phyloP scores from a whole-genome alignment of 2,329 filamentous ascomycete species.

The Aspergillus cejpii region DNA sequence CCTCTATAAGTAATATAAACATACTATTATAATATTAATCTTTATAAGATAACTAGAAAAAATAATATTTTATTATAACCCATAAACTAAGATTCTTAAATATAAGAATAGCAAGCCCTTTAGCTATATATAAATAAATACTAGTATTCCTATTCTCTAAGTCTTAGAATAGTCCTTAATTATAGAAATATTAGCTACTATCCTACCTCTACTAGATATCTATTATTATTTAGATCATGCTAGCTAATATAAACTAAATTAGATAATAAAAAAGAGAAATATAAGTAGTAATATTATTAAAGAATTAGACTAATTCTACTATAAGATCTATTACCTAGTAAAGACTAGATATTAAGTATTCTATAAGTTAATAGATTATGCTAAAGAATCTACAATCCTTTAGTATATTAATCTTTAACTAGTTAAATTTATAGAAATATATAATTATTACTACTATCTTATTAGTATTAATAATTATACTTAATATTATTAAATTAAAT shows the following conservation, averaged over 20 bases:
- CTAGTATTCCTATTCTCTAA: too few relatives aligned
- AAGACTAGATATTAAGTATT: not conserved
- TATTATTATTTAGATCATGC: not conserved
- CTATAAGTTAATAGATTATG: not conserved
- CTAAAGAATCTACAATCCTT: not conserved
- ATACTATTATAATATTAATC: too few relatives aligned
- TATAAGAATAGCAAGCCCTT: too few relatives aligned
- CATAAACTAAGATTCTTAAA: too few relatives aligned
- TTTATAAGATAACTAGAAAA: too few relatives aligned
- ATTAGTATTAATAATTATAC: not conserved
- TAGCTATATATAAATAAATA: too few relatives aligned
- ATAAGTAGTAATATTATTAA: not conserved
- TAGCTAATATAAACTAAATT: not conserved
- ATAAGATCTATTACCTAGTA: not conserved
- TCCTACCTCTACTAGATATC: not conserved
- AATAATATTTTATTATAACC: too few relatives aligned
- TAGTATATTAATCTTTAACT: not conserved
- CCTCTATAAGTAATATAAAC: too few relatives aligned
- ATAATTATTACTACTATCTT: too few relatives aligned
- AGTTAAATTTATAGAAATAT: not conserved
- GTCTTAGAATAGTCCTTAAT: too few relatives aligned
- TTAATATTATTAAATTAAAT: not conserved
- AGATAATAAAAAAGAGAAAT: not conserved
- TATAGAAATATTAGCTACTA: too few relatives aligned
- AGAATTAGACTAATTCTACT: not conserved